These are phyloP conservation scores for Saturnispora sanitii DNA, from an alignment of 805 yeast genomes.

Conservation along the genomic window DNA sequence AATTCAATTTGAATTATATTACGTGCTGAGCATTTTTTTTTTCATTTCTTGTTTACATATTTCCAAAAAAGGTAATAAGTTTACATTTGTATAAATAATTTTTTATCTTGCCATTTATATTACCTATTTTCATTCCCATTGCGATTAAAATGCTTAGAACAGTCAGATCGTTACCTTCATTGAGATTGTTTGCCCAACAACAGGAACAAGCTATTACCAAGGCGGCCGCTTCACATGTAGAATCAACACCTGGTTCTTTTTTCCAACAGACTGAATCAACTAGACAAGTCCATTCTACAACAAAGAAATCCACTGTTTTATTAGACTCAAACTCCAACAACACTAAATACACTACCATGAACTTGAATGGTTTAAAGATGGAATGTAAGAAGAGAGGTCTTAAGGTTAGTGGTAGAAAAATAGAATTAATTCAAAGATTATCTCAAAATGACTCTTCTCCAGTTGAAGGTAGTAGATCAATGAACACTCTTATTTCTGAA, in stretches of 20 bases:
- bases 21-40: not conserved
- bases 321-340: slow-evolving; percentile 17
- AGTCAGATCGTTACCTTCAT: slow-evolving; percentile 27
- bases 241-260: slow-evolving; percentile 11
- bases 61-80: slow-evolving; percentile 1
- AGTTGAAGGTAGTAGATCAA: slow-evolving; percentile 9
- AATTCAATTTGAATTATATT: too few species aligned
- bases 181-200: slow-evolving; percentile 23
- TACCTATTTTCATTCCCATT: not conserved
- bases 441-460: slow-evolving; percentile 10
- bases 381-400: slow-evolving; percentile 55
- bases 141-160: slow-evolving; percentile 23
- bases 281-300: slow-evolving; percentile 28
- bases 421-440: slow-evolving; percentile 39
- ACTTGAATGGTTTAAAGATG: slow-evolving; percentile 41
- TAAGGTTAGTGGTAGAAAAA: slow-evolving; percentile 51
- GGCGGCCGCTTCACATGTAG: not conserved
- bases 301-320: slow-evolving; percentile 25
- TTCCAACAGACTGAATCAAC: slow-evolving; percentile 9
- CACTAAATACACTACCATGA: slow-evolving; percentile 32
- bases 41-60: slow-evolving; percentile 1
- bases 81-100: not conserved
- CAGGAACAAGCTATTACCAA: slow-evolving; percentile 11
- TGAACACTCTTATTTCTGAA: not conserved
- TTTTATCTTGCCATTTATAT: not conserved